These are phyloP conservation scores for Aspergillus sp. DNA, from an alignment of 2,329 filamentous ascomycete species.

Conservation along the genomic window DNA sequence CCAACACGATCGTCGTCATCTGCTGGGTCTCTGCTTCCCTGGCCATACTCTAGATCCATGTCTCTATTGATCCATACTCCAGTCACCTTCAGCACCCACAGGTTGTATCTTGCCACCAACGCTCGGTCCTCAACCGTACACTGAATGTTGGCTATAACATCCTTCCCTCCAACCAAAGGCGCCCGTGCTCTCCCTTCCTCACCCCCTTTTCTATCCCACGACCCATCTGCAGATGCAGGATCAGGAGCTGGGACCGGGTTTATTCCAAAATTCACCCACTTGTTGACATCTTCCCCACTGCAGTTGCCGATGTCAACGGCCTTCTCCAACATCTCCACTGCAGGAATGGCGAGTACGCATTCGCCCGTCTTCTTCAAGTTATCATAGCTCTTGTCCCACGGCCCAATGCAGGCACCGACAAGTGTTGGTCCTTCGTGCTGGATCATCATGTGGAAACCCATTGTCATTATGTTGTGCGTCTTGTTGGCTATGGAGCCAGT, in stretches of 20 bases:
- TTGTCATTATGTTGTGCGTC: slow-evolving; percentile 11
- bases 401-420: slow-evolving; percentile 7
- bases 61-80: slow-evolving; percentile 6
- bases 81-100: slow-evolving; percentile 4
- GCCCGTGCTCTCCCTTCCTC: not conserved
- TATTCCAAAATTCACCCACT: slow-evolving; percentile 2
- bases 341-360: slow-evolving; percentile 7
- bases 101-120: slow-evolving; percentile 7
- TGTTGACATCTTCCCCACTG: slow-evolving; percentile 6
- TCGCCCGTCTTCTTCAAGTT: slow-evolving; percentile 6
- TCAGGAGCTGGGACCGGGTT: slow-evolving; percentile 1
- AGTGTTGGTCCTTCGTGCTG: slow-evolving; percentile 8
- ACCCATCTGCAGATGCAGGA: not conserved
- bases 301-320: slow-evolving; percentile 8
- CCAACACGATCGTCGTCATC: not conserved
- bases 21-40: not conserved
- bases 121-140: slow-evolving; percentile 6
- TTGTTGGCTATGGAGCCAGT: slow-evolving; percentile 2
- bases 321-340: slow-evolving; percentile 5
- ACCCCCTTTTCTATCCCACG: not conserved
- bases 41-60: slow-evolving; percentile 7
- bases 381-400: slow-evolving; percentile 7
- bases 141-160: slow-evolving; percentile 6
- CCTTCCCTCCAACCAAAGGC: slow-evolving; percentile 3
- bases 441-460: slow-evolving; percentile 11